Evolutionary conservation across 208 protist species (phyloP).

Genomic region (Hexamita inflata): DNA sequence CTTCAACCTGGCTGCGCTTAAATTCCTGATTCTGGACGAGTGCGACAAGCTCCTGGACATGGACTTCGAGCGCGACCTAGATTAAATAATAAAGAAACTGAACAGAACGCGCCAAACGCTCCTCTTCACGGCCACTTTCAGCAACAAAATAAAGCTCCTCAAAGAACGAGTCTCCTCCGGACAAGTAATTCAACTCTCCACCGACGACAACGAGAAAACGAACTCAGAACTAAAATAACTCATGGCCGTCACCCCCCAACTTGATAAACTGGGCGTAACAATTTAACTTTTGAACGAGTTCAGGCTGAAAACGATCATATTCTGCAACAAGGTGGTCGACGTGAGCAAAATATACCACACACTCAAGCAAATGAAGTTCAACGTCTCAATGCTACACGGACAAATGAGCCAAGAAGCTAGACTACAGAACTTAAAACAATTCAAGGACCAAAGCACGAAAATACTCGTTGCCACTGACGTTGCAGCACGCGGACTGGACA

Average conservation of each 20-base stretch:
- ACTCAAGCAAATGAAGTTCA: background rate
- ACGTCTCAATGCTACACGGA: background rate
- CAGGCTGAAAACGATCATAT: background rate
- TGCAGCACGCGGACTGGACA: slow-evolving; percentile 59
- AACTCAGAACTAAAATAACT: background rate
- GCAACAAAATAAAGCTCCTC: background rate
- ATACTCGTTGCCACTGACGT: slow-evolving; percentile 61
- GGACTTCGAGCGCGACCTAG: slow-evolving; percentile 26
- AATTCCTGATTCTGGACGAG: slow-evolving; percentile 38
- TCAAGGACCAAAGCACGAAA: background rate
- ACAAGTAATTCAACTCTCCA: background rate
- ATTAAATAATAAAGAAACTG: background rate
- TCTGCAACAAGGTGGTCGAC: background rate
- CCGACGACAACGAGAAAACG: background rate
- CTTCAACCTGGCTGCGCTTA: slow-evolving; percentile 11
- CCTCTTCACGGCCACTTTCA: slow-evolving; percentile 33
- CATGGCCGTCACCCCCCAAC: background rate
- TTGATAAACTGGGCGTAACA: background rate
- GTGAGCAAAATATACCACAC: background rate
- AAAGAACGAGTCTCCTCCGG: background rate
- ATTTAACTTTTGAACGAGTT: background rate
- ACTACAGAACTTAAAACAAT: background rate
- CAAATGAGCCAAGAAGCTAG: background rate
- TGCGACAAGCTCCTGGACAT: slow-evolving; percentile 31
- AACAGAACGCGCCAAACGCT: background rate